phyloP scores from a whole-genome alignment of 148 eudicot genomes.

The Chenopodium formosanum region DNA sequence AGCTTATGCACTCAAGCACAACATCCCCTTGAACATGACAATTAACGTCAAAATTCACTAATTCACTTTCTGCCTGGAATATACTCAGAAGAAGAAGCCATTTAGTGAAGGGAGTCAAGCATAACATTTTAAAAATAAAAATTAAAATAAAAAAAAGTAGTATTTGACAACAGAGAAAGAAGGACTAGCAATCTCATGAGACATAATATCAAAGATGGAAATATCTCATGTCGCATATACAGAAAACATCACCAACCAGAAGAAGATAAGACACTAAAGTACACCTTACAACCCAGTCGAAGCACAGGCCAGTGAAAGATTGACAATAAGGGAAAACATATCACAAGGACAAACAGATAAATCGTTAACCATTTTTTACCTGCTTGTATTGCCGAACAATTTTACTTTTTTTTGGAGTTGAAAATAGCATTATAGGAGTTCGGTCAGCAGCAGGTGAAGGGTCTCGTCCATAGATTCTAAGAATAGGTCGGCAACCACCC shows the following conservation, averaged over 20 bases:
- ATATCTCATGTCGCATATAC: neutral
- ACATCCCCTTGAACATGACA: conserved; percentile 87
- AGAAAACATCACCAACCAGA: neutral
- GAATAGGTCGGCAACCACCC: conserved; percentile 77
- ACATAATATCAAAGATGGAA: conserved; percentile 8
- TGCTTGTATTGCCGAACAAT: conserved; percentile 60
- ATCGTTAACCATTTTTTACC: conserved; percentile 40
- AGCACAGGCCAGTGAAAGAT: neutral
- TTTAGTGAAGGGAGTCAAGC: neutral
- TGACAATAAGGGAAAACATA: neutral
- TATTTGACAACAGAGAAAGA: neutral
- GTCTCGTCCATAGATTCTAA: conserved; percentile 76
- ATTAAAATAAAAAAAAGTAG: neutral
- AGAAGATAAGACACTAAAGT: neutral
- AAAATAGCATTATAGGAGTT: conserved; percentile 58
- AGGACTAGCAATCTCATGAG: neutral
- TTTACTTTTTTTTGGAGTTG: conserved; percentile 57
- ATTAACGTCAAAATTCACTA: conserved; percentile 68
- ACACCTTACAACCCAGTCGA: conserved; percentile 5
- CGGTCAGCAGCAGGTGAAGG: conserved; percentile 49
- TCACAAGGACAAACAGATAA: conserved; percentile 3
- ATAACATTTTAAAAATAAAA: too few species aligned
- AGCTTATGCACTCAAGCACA: conserved; percentile 77
- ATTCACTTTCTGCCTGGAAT: conserved; percentile 67
- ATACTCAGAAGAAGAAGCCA: neutral